A percentile compares a stretch with the other conserved stretches of the same genome.
These are phyloP conservation scores for Melocanna baccifera DNA, from an alignment of 176 grass and related monocot genomes.

Conservation along the genomic window DNA sequence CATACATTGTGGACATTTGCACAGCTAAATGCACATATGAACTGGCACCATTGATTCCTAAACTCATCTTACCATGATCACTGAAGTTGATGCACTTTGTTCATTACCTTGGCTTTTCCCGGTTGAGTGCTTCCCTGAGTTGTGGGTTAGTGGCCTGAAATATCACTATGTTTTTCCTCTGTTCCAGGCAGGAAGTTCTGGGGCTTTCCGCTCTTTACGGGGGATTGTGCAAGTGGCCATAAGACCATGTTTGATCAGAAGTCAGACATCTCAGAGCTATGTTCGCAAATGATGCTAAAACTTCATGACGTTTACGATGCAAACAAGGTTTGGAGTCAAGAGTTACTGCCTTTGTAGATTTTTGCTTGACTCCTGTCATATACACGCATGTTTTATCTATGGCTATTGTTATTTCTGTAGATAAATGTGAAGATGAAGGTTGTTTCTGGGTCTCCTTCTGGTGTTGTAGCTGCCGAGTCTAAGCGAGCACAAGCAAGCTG, in stretches of 20 bases:
- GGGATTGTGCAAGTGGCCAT: conserved; percentile 91
- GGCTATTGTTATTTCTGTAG: conserved; percentile 43
- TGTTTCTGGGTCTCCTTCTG: conserved; percentile 78
- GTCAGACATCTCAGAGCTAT: conserved; percentile 76
- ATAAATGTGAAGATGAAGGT: conserved; percentile 84
- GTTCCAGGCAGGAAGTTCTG: conserved; percentile 83
- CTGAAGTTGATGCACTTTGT: conserved; percentile 17
- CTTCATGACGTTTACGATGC: conserved; percentile 66
- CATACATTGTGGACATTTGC: conserved; percentile 5
- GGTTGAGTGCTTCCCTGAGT: conserved; percentile 7
- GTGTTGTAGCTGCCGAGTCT: conserved; percentile 81
- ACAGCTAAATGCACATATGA: conserved; percentile 7
- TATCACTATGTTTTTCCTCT: conserved; percentile 4
- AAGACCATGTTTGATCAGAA: conserved; percentile 81
- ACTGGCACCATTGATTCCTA: conserved; percentile 20
- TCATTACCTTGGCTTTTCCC: not conserved
- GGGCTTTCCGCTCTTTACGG: conserved; percentile 89
- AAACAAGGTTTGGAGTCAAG: conserved; percentile 60
- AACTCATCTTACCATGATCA: conserved; percentile 6
- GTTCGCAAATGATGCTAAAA: conserved; percentile 75
- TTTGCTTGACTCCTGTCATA: not conserved
- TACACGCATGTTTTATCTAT: not conserved
- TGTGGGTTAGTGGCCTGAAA: conserved; percentile 14
- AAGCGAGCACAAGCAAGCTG: conserved; percentile 87
- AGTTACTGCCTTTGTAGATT: conserved; percentile 1